These are phyloP conservation scores for Ilyonectria robusta DNA, from an alignment of 2,329 filamentous ascomycete genomes.

Conservation along the genomic window DNA sequence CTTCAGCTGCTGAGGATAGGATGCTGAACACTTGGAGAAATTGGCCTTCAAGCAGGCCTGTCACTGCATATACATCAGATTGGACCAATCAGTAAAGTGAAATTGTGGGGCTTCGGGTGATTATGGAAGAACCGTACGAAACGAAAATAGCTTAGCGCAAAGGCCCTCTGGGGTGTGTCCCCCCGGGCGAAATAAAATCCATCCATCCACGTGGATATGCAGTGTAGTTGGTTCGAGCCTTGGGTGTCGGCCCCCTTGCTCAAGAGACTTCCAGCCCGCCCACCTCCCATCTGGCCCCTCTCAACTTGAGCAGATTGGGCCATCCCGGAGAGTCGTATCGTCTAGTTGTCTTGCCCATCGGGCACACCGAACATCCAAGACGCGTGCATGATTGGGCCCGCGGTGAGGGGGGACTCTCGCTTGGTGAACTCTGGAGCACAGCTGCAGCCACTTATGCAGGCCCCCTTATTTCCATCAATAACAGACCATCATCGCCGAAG, in stretches of 20 bases:
- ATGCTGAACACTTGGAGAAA: conserved; percentile 37
- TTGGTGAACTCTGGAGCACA: not conserved
- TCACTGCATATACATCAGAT: not conserved
- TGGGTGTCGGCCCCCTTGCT: not conserved
- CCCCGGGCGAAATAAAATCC: not conserved
- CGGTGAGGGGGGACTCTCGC: too few relatives aligned
- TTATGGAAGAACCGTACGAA: not conserved
- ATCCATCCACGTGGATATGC: not conserved
- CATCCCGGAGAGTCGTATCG: not conserved
- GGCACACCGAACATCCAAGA: not conserved
- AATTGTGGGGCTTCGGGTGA: not conserved
- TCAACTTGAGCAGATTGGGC: not conserved
- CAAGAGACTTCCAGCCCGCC: not conserved
- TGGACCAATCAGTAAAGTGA: not conserved
- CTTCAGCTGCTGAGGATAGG: conserved; percentile 35
- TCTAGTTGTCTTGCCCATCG: not conserved
- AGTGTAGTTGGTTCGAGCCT: too few relatives aligned
- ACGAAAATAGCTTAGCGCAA: not conserved
- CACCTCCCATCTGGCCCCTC: not conserved
- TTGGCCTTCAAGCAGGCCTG: conserved; percentile 26
- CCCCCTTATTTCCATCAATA: too few relatives aligned
- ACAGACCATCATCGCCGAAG: too few relatives aligned
- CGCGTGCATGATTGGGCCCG: not conserved
- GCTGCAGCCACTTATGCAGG: not conserved
- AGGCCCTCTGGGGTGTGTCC: too few relatives aligned